Conservation (phyloP, 345 rosid species). For the Excoecaria agallocha region DNA sequence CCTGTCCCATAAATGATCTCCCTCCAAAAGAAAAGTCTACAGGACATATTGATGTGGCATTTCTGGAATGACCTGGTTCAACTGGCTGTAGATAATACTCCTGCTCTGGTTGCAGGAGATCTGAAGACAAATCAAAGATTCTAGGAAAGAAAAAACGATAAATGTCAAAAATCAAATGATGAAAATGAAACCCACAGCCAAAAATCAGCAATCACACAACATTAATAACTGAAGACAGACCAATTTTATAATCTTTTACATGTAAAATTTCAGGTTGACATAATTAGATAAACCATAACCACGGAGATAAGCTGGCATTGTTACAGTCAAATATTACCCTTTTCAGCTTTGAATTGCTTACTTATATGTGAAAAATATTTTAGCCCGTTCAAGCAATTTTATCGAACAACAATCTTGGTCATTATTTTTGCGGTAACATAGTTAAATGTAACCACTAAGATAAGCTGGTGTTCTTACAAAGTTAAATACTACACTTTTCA, state of each 20-base stretch:
- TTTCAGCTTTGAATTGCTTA: neutral
- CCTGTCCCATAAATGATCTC: constrained; percentile 93
- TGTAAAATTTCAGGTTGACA: neutral
- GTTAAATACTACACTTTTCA: neutral
- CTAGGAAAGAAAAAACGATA: constrained; percentile 41
- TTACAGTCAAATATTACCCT: too few species aligned
- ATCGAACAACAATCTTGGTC: neutral
- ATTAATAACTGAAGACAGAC: neutral
- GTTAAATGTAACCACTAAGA: too few species aligned
- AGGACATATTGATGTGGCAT: constrained; percentile 74
- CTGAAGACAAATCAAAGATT: constrained; percentile 72
- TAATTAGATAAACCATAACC: neutral
- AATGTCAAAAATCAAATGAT: neutral
- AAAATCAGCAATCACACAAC: neutral
- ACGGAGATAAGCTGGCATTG: neutral
- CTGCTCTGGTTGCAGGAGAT: constrained; percentile 83
- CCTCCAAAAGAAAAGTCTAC: constrained; percentile 87
- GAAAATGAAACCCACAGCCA: neutral
- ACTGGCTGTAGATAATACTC: constrained; percentile 91
- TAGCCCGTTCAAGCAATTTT: neutral
- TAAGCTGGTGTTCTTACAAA: neutral
- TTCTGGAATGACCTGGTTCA: constrained; percentile 72
- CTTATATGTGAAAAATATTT: neutral
- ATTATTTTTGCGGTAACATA: neutral
- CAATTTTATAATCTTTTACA: neutral